Evolutionary conservation across 2,329 filamentous ascomycete genomes (phyloP).

Genomic region (Ophiostoma himal-ulmi): DNA sequence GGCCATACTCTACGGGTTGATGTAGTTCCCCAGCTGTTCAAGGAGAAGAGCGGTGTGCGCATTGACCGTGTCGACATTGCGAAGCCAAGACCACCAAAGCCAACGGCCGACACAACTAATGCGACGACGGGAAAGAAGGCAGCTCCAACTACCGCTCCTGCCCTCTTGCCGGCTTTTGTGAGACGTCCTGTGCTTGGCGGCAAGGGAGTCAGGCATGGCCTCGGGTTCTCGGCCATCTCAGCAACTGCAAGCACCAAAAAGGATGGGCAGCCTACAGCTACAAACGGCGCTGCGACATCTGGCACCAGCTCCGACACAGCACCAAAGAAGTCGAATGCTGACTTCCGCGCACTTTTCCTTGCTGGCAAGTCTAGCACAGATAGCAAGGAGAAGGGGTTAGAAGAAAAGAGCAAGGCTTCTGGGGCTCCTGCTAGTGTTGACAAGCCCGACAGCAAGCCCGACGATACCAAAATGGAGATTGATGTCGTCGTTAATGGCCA

Average conservation of each 20-base stretch:
- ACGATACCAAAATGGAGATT: conserved; percentile 20
- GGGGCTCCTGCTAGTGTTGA: not conserved
- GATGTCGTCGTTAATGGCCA: conserved; percentile 21
- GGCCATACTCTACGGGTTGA: conserved; percentile 49
- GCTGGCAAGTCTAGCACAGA: conserved; percentile 14
- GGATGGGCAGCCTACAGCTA: conserved; percentile 24
- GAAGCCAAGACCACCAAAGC: conserved; percentile 33
- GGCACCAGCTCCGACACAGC: conserved; percentile 23
- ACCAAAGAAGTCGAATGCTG: conserved; percentile 31
- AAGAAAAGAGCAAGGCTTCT: not conserved
- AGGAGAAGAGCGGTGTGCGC: conserved; percentile 43
- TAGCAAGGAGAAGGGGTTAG: not conserved
- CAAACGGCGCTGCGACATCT: conserved; percentile 21
- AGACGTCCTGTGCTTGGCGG: conserved; percentile 41
- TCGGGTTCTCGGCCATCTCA: conserved; percentile 37
- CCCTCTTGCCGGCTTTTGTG: conserved; percentile 26
- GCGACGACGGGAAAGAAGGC: conserved; percentile 29
- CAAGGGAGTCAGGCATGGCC: conserved; percentile 38
- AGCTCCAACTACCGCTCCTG: not conserved
- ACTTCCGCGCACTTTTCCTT: conserved; percentile 33
- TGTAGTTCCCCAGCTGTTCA: conserved; percentile 49
- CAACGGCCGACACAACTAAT: conserved; percentile 26
- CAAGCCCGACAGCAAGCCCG: not conserved
- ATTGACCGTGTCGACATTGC: conserved; percentile 39
- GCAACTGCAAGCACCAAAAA: conserved; percentile 29